phyloP scores from a whole-genome alignment of 1,284 basidiomycete species.

The Cryptococcus jaspeensis region DNA sequence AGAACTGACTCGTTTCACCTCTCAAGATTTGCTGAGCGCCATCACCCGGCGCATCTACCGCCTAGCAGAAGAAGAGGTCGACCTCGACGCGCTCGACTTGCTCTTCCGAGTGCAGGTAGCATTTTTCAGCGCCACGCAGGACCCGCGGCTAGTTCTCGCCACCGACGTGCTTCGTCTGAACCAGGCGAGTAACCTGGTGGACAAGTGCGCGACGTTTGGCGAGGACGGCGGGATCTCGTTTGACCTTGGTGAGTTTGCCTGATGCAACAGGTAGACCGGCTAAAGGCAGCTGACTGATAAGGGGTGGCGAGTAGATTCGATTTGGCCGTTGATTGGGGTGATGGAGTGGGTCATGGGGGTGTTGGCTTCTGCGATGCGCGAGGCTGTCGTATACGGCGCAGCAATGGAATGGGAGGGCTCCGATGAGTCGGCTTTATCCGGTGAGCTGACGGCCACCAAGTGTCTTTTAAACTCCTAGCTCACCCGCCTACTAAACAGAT shows the following conservation, averaged over 20 bases:
- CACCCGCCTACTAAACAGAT: neutral
- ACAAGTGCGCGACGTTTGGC: slow-evolving; percentile 20
- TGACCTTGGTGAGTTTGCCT: slow-evolving; percentile 34
- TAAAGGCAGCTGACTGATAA: no score
- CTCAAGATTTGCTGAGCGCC: slow-evolving; percentile 6
- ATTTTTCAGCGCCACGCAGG: slow-evolving; percentile 26
- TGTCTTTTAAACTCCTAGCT: no score
- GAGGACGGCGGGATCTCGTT: slow-evolving; percentile 24
- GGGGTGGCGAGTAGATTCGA: slow-evolving; percentile 30
- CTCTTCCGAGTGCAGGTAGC: slow-evolving; percentile 35
- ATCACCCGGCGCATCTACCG: slow-evolving; percentile 8
- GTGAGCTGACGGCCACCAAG: neutral
- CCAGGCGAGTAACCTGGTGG: slow-evolving; percentile 34
- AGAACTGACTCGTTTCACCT: slow-evolving; percentile 3
- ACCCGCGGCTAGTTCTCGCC: slow-evolving; percentile 21
- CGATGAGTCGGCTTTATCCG: neutral
- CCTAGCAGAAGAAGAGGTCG: slow-evolving; percentile 6
- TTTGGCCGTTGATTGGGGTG: slow-evolving; percentile 39
- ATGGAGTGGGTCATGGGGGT: slow-evolving; percentile 34
- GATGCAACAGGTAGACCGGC: no score
- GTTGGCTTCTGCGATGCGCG: slow-evolving; percentile 28
- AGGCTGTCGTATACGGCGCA: slow-evolving; percentile 25
- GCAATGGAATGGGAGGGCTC: slow-evolving; percentile 24
- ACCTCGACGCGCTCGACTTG: slow-evolving; percentile 21
- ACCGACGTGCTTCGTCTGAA: slow-evolving; percentile 33